A percentile compares a stretch with the other conserved stretches of the same genome.
Conservation (phyloP, 1,139 yeast genomes). For the Taphrina pruni region DNA sequence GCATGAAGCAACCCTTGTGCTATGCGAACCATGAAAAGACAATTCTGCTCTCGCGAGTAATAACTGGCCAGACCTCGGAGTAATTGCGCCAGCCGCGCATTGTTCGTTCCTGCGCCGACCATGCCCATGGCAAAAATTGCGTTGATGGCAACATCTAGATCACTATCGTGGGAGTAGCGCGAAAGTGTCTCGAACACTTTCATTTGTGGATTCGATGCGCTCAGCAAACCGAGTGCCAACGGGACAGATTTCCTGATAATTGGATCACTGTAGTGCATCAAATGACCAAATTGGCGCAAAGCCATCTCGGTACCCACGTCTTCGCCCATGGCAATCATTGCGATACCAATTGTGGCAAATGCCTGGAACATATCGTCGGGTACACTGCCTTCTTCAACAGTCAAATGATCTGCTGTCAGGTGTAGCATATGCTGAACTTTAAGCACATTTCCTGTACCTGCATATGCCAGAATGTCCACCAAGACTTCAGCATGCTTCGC, state of each 20-base stretch:
- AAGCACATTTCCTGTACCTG: slow-evolving; percentile 97
- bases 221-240: slow-evolving; percentile 92
- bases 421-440: slow-evolving; percentile 90
- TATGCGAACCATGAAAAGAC: slow-evolving; percentile 88
- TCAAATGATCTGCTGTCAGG: slow-evolving; percentile 63
- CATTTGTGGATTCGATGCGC: slow-evolving; percentile 94
- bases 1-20: slow-evolving; percentile 94
- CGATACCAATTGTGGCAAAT: slow-evolving; percentile 92
- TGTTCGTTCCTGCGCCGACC: slow-evolving; percentile 98
- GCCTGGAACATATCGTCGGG: slow-evolving; percentile 63
- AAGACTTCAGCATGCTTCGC: slow-evolving; percentile 86
- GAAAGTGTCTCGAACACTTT: slow-evolving; percentile 95
- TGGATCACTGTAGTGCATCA: slow-evolving; percentile 95
- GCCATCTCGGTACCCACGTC: slow-evolving; percentile 98
- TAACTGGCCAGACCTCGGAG: slow-evolving; percentile 93
- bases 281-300: slow-evolving; percentile 91
- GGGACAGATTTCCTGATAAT: slow-evolving; percentile 94
- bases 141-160: slow-evolving; percentile 90
- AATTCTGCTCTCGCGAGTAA: slow-evolving; percentile 87
- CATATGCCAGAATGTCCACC: slow-evolving; percentile 91
- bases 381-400: slow-evolving; percentile 58
- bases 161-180: slow-evolving; percentile 94
- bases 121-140: slow-evolving; percentile 97
- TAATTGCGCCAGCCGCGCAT: slow-evolving; percentile 95
- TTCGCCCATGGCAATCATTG: slow-evolving; percentile 96